Base-by-base conservation (phyloP, 441 rosid species). In the Caryocar brasiliense region DNA sequence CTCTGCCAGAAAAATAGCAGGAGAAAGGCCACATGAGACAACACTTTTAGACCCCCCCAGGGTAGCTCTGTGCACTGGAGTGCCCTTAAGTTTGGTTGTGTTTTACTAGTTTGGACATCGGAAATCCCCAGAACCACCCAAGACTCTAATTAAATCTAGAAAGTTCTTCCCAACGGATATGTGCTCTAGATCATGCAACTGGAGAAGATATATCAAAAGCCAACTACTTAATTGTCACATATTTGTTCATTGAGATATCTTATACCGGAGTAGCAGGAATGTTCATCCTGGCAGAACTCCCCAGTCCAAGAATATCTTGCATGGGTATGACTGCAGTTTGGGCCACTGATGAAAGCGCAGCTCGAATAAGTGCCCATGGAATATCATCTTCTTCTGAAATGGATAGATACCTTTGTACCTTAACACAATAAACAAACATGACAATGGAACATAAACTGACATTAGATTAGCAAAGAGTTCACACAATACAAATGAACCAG, bases 251-350 rank as follows among this genome's bases (percentile, higher is more conserved):
- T 8, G 22, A 24, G 7, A 24, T 53, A 34, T 22, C 9, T 19
- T 35, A 65, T 64, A 91, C 96, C 93, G 40, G 71, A 47, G 98
- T 91, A 41, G 98, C 90, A 33, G 98, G 96, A 67, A 62, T 75
- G 56, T 91, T 91, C 95, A 86, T 86, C 67, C 98, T 72, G n/a
- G 96, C 95, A 46, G 82, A 78, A 67, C 49, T 76, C 56, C 83
- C 96, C 12, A 91, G 74, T 62, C 85, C 75, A 41, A 91, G 91
- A 67, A 91, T 65, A 64, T 91, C 98, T 74, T 87, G 98, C 91
- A 87, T 66, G 8, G 96, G 89, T 65, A 91, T 68, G 47, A 91
- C 62, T 51, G 94, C 64, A 37, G 96, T 87, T 66, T 62, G 75
- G 51, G 98, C 91, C n/a, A 81, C 70, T 12, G 98, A 86, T 43